Evolutionary conservation across 2,329 filamentous ascomycete genomes (phyloP).

Genomic region (Venturia aucupariae): DNA sequence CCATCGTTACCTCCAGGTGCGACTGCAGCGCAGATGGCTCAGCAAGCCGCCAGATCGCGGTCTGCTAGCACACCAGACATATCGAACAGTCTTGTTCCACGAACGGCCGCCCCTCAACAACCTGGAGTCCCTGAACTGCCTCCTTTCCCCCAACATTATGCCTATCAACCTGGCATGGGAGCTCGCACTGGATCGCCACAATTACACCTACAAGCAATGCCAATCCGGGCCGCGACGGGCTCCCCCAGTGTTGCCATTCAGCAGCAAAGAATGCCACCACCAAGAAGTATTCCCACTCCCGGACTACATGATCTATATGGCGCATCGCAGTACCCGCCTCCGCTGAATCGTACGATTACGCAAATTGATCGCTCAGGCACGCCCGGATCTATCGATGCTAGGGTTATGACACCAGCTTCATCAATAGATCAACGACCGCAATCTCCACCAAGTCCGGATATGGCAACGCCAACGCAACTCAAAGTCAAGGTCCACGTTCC

Average conservation of each 20-base stretch:
- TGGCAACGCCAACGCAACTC: conserved; percentile 60
- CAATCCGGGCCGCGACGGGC: conserved; percentile 59
- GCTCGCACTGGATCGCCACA: not conserved
- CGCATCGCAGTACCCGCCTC: conserved; percentile 1
- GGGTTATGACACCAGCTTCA: conserved; percentile 27
- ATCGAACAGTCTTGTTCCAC: conserved; percentile 55
- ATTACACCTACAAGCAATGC: conserved; percentile 22
- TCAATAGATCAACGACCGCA: conserved; percentile 5
- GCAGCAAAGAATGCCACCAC: conserved; percentile 11
- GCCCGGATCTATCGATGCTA: conserved; percentile 28
- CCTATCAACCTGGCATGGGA: conserved; percentile 45
- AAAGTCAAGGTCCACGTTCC: conserved; percentile 89
- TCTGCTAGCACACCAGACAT: conserved; percentile 96
- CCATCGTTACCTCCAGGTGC: conserved; percentile 67
- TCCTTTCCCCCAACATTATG: conserved; percentile 49
- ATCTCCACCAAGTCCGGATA: conserved; percentile 11
- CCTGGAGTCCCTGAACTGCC: conserved; percentile 34
- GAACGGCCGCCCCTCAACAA: conserved; percentile 45
- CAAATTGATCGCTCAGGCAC: conserved; percentile 24
- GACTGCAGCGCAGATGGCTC: conserved; percentile 37
- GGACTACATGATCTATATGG: conserved; percentile 4
- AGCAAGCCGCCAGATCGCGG: conserved; percentile 62
- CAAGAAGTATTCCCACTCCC: conserved; percentile 1
- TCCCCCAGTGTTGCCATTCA: conserved; percentile 61
- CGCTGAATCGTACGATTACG: conserved; percentile 6